Percentiles rank a stretch among this genome's conserved stretches.
phyloP scores from a whole-genome alignment of 2,329 filamentous ascomycete genomes.

The Cylindrodendrum hubeiense region DNA sequence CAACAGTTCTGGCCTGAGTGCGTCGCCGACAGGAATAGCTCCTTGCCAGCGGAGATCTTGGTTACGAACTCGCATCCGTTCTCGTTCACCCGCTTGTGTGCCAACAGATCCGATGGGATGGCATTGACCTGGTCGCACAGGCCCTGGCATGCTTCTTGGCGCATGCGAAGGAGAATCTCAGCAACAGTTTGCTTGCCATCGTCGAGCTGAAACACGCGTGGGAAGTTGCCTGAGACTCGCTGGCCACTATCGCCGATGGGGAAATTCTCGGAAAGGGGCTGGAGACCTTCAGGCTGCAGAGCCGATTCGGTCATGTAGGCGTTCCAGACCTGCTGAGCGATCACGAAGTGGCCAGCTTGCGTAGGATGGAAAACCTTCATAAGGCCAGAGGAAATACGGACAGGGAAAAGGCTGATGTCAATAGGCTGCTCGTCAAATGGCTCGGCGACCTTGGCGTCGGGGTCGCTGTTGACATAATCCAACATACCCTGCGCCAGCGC shows the following conservation, averaged over 20 bases:
- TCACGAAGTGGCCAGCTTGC: neutral
- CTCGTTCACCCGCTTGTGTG: too few species aligned
- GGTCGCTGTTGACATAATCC: neutral
- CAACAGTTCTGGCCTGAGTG: neutral
- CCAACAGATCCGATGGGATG: neutral
- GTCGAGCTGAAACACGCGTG: neutral
- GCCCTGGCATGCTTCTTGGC: neutral
- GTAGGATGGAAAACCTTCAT: constrained; percentile 16
- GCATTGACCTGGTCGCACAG: neutral
- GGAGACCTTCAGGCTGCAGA: neutral
- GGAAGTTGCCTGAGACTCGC: neutral
- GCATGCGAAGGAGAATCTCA: neutral
- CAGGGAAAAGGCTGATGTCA: constrained; percentile 2
- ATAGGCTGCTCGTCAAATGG: constrained; percentile 8
- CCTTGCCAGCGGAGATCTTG: neutral
- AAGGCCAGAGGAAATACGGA: constrained; percentile 5
- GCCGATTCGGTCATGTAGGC: neutral
- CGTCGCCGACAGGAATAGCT: neutral
- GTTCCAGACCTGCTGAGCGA: constrained; percentile 29
- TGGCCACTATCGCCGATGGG: neutral
- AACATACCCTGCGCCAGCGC: neutral
- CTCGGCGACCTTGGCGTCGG: neutral
- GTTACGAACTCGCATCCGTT: neutral
- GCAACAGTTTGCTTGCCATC: neutral
- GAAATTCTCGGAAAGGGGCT: neutral